These are phyloP conservation scores for Cerioporus squamosus DNA, from an alignment of 1,284 basidiomycete genomes.

Conservation along the genomic window DNA sequence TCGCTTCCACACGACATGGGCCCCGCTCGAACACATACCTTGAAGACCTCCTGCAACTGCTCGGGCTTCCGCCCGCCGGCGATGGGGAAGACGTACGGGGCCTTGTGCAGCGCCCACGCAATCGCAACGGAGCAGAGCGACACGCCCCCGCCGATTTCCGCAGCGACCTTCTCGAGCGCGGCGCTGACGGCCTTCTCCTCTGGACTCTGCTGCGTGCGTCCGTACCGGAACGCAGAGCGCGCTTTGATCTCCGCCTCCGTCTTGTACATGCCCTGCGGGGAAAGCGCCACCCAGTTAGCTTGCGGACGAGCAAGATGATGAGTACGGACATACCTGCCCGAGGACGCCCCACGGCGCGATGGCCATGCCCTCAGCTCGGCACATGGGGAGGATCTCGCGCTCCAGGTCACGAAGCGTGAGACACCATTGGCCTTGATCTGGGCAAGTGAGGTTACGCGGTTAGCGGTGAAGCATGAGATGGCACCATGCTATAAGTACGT, in stretches of 20 bases:
- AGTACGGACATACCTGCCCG: constrained; percentile 23
- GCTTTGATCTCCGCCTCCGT: constrained; percentile 43
- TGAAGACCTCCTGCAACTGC: constrained; percentile 49
- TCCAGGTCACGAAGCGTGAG: constrained; percentile 36
- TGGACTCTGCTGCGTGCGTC: constrained; percentile 23
- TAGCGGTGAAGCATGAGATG: too few species aligned
- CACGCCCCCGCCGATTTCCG: constrained; percentile 27
- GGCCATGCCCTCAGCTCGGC: constrained; percentile 20
- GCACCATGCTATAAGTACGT: neutral
- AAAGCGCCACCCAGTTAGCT: neutral
- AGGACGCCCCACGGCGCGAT: constrained; percentile 18
- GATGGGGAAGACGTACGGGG: constrained; percentile 20
- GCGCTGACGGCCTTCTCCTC: constrained; percentile 23
- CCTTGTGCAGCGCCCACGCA: constrained; percentile 33
- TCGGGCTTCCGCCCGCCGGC: constrained; percentile 28
- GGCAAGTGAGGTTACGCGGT: neutral
- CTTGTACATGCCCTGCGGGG: constrained; percentile 16
- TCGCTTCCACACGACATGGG: neutral
- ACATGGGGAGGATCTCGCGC: constrained; percentile 23
- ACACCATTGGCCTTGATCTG: constrained; percentile 53
- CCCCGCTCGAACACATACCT: constrained; percentile 21
- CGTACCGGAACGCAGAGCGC: constrained; percentile 22
- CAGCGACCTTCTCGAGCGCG: constrained; percentile 24
- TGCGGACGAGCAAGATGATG: too few species aligned
- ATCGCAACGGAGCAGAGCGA: constrained; percentile 19